Evolutionary conservation across 176 grass and related monocot genomes (phyloP).

Genomic region (Oropetium thomaeum): DNA sequence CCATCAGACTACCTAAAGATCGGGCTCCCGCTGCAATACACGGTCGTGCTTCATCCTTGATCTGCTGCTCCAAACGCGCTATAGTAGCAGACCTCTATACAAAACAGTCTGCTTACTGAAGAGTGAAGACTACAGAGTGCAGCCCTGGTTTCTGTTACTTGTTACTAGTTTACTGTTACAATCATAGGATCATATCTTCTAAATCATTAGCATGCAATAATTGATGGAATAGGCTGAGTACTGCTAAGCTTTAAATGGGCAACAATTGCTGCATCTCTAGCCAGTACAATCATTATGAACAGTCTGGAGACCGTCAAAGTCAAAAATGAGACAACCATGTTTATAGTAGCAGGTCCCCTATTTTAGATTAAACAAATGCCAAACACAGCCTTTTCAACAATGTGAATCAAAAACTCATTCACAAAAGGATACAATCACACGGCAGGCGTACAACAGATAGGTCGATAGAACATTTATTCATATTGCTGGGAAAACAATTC

Average conservation of each 20-base stretch:
- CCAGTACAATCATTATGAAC: background rate
- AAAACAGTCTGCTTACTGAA: background rate
- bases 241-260: conserved; percentile 5
- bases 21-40: too few relatives aligned
- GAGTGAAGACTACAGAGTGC: background rate
- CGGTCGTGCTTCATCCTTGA: too few relatives aligned
- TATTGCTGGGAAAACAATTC: background rate
- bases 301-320: background rate
- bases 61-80: too few relatives aligned
- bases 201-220: background rate
- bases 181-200: background rate
- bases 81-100: too few relatives aligned
- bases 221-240: background rate
- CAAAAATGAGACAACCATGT: background rate
- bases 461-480: background rate
- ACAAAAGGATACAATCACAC: background rate
- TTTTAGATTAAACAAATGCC: conserved; percentile 21
- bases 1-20: too few relatives aligned
- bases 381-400: background rate
- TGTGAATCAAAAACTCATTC: background rate
- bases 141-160: background rate
- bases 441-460: background rate
- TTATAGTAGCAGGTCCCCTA: background rate
- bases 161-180: background rate
- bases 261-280: background rate